phyloP scores from a whole-genome alignment of 176 grass and related monocot species.

The Chrysopogon serrulatus region DNA sequence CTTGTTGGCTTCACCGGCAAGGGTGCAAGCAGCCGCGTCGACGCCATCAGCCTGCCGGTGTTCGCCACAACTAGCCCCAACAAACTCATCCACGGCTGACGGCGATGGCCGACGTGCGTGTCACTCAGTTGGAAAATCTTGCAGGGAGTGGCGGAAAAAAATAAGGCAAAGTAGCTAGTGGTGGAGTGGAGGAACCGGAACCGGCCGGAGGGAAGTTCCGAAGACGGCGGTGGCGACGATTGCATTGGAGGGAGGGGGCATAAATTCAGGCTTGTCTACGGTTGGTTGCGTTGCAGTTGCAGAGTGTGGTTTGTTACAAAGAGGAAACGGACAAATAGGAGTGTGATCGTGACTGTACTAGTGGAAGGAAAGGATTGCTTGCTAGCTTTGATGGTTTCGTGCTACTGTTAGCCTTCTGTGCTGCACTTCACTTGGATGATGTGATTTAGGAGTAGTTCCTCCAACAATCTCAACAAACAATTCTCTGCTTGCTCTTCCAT shows the following conservation, averaged over 20 bases:
- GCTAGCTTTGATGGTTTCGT: background rate
- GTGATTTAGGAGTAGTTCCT: background rate
- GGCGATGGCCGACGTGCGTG: background rate
- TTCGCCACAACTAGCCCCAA: background rate
- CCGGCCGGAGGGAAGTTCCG: background rate
- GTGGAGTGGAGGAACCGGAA: background rate
- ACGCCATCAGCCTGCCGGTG: slow-evolving; percentile 20
- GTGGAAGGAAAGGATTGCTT: background rate
- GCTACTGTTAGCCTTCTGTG: background rate
- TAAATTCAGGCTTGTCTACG: background rate
- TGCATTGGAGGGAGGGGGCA: background rate
- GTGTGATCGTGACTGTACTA: background rate
- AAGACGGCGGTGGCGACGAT: background rate
- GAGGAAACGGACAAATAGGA: background rate
- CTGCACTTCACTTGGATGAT: background rate
- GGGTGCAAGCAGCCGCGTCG: background rate
- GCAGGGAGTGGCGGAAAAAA: no score
- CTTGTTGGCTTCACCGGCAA: background rate
- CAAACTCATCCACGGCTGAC: slow-evolving; percentile 5
- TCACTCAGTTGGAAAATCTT: background rate
- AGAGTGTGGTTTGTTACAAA: background rate
- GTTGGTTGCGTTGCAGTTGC: background rate
- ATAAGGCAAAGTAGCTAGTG: no score
- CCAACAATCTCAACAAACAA: background rate
- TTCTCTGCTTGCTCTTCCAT: background rate